Evolutionary conservation across 1,284 basidiomycete species (phyloP).

Genomic region (Erythrobasidium hasegawianum): DNA sequence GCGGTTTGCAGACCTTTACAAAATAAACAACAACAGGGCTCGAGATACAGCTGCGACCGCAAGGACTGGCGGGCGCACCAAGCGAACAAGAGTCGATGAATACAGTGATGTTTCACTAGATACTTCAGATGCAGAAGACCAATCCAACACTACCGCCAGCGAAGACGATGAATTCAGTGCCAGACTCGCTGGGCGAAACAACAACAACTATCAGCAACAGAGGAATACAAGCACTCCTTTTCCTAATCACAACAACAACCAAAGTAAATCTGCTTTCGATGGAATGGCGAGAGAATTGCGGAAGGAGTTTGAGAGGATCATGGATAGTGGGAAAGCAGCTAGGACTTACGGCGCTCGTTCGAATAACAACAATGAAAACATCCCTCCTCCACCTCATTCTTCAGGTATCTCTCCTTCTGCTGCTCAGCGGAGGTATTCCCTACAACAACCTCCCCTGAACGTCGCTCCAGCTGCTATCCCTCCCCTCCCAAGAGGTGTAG

Average conservation of each 20-base stretch:
- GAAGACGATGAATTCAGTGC: conserved; percentile 17
- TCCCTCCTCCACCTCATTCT: background rate
- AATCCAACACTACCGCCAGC: conserved; percentile 2
- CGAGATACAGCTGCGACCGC: too few species aligned
- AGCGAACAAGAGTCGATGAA: conserved; percentile 21
- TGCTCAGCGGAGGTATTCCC: conserved; percentile 2
- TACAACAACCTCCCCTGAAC: background rate
- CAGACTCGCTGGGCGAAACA: background rate
- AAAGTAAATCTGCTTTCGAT: conserved; percentile 31
- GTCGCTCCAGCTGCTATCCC: background rate
- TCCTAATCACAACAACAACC: conserved; percentile 6
- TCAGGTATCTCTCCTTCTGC: background rate
- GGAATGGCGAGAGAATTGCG: conserved; percentile 35
- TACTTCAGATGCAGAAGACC: background rate
- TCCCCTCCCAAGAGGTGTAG: background rate
- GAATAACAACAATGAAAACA: background rate
- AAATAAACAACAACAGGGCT: background rate
- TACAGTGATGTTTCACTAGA: conserved; percentile 21
- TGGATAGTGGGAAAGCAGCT: conserved; percentile 18
- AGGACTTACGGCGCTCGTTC: background rate
- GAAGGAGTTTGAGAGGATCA: conserved; percentile 35
- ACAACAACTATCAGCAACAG: background rate
- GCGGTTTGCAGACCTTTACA: conserved; percentile 19
- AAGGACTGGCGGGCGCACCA: background rate
- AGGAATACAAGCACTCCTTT: conserved; percentile 24